These are phyloP conservation scores for Cyberlindnera mississippiensis DNA, from an alignment of 805 yeast species.

Conservation along the genomic window DNA sequence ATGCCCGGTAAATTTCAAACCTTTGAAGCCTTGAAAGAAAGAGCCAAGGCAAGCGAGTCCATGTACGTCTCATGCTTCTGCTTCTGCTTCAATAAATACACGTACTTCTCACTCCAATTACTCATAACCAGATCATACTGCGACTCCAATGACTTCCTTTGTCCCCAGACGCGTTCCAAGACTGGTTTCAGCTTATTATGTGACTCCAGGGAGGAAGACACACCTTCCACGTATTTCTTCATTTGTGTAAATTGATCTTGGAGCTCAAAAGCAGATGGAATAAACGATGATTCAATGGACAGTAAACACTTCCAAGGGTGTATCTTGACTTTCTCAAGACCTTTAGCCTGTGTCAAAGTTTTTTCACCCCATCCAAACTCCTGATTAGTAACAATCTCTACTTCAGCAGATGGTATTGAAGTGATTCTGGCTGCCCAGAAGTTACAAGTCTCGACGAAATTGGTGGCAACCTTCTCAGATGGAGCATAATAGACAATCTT, in stretches of 20 bases:
- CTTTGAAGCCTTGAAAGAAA: constrained; percentile 23
- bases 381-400: constrained; percentile 62
- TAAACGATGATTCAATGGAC: constrained; percentile 28
- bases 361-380: constrained; percentile 74
- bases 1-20: constrained; percentile 6
- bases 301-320: constrained; percentile 25
- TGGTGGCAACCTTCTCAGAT: constrained; percentile 52
- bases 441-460: constrained; percentile 73
- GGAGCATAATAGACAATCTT: constrained; percentile 25
- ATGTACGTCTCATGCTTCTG: constrained; percentile 33
- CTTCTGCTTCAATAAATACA: constrained; percentile 33
- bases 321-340: constrained; percentile 21
- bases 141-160: constrained; percentile 3
- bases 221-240: constrained; percentile 34
- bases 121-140: constrained; percentile 32
- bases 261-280: constrained; percentile 29
- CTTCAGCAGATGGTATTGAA: constrained; percentile 67
- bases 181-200: constrained; percentile 41
- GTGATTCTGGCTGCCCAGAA: constrained; percentile 89
- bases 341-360: constrained; percentile 21
- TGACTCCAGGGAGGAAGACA: constrained; percentile 37
- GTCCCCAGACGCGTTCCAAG: constrained; percentile 35
- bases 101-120: constrained; percentile 40
- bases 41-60: constrained; percentile 31
- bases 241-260: constrained; percentile 38